Conservation (phyloP, 345 rosid genomes). For the Eucalyptus virginea region DNA sequence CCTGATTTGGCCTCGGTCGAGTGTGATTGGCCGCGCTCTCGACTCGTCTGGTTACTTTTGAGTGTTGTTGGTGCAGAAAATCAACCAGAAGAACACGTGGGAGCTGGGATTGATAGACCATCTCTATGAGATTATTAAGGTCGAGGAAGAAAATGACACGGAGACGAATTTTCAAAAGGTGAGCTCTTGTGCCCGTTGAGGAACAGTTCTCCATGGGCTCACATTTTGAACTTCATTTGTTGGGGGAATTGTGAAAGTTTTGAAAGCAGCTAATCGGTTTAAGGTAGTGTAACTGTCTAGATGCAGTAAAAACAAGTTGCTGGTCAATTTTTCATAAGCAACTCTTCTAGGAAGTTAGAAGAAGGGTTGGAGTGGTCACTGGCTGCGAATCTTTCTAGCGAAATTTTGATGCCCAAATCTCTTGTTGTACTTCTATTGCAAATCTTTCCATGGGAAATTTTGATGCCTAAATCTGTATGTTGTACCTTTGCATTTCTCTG, state of each 20-base stretch:
- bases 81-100: conserved; percentile 91
- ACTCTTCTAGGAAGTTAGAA: not conserved
- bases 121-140: conserved; percentile 75
- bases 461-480: not conserved
- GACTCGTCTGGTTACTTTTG: not conserved
- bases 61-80: conserved; percentile 35
- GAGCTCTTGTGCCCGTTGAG: not conserved
- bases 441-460: not conserved
- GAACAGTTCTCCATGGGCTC: not conserved
- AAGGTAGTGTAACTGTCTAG: too few relatives aligned
- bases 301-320: not conserved
- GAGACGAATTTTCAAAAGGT: conserved; percentile 98
- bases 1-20: not conserved
- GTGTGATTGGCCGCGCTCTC: not conserved
- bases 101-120: conserved; percentile 79
- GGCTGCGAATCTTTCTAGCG: not conserved
- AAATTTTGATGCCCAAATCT: not conserved
- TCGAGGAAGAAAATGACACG: conserved; percentile 68
- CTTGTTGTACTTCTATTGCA: not conserved
- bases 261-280: not conserved
- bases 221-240: not conserved
- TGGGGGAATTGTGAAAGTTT: not conserved
- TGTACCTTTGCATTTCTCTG: not conserved
- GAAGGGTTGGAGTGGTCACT: not conserved
- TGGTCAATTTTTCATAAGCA: not conserved